These are phyloP conservation scores for Gossypium trilobum DNA, from an alignment of 441 rosid species.

Conservation along the genomic window DNA sequence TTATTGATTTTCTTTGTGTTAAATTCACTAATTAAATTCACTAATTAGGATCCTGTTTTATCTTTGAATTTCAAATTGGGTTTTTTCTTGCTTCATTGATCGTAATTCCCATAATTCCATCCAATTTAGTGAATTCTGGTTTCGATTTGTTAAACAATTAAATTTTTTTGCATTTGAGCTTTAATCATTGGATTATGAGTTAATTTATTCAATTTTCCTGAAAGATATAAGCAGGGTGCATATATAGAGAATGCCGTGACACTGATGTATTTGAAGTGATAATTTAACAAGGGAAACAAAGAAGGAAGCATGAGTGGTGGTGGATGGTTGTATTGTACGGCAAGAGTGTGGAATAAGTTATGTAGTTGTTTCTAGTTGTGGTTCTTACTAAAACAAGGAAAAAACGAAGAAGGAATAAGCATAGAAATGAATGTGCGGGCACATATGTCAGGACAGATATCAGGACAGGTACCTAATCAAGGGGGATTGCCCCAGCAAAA, in stretches of 20 bases:
- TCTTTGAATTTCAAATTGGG: background rate
- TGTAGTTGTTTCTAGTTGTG: slow-evolving; percentile 27
- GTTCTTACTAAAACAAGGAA: slow-evolving; percentile 25
- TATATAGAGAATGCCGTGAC: background rate
- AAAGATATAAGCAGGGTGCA: background rate
- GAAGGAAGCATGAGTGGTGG: slow-evolving; percentile 25
- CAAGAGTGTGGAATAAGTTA: slow-evolving; percentile 23
- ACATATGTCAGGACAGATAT: slow-evolving; percentile 64
- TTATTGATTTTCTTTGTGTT: background rate
- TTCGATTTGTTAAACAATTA: background rate
- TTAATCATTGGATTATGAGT: background rate
- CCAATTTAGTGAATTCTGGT: background rate
- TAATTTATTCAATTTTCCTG: background rate
- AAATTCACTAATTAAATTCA: slow-evolving; percentile 7
- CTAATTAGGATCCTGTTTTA: background rate
- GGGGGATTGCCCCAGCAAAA: slow-evolving; percentile 63
- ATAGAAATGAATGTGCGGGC: slow-evolving; percentile 72
- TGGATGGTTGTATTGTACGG: slow-evolving; percentile 18
- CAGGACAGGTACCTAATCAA: slow-evolving; percentile 77
- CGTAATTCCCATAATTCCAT: background rate
- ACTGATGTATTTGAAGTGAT: slow-evolving; percentile 2
- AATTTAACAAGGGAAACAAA: background rate
- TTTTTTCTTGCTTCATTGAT: background rate
- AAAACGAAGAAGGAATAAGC: slow-evolving; percentile 23
- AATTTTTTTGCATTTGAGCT: background rate